Conservation (phyloP, 805 yeast species). For the Yamadazyma olivae region DNA sequence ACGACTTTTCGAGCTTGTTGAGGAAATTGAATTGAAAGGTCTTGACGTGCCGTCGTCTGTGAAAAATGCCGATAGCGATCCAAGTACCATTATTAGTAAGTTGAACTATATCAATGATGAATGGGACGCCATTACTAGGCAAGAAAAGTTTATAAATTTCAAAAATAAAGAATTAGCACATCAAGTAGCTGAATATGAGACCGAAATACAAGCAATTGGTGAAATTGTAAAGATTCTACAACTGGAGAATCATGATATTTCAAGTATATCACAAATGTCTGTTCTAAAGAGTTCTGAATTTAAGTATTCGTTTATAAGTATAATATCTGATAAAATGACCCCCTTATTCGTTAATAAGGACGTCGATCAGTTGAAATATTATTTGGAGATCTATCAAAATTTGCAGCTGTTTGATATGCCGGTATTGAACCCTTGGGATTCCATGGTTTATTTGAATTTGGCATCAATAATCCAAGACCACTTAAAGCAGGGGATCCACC, state of each 20-base stretch:
- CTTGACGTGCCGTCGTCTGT: conserved; percentile 32
- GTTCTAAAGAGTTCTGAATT: conserved; percentile 5
- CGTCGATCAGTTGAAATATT: not conserved
- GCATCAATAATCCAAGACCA: not conserved
- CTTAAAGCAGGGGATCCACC: conserved; percentile 3
- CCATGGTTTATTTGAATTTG: conserved; percentile 13
- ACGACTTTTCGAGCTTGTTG: conserved; percentile 32
- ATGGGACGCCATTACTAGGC: conserved; percentile 12
- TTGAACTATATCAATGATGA: conserved; percentile 15
- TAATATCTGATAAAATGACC: conserved; percentile 2
- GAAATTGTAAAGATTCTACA: conserved; percentile 2
- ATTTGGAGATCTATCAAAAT: conserved; percentile 1
- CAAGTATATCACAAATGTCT: conserved; percentile 1
- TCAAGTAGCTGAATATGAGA: conserved; percentile 1
- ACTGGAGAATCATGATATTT: not conserved
- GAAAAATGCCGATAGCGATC: conserved; percentile 20
- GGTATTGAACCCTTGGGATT: conserved; percentile 17
- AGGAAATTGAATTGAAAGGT: conserved; percentile 30
- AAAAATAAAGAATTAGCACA: conserved; percentile 6
- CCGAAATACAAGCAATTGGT: conserved; percentile 1
- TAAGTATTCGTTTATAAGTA: conserved; percentile 7
- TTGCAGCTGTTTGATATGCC: conserved; percentile 4
- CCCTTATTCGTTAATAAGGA: conserved; percentile 1
- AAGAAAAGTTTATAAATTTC: conserved; percentile 9
- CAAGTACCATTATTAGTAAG: conserved; percentile 12